Evolutionary conservation across 495 filamentous ascomycete species (phyloP).

Genomic region (Penicillium cosmopolitanum): DNA sequence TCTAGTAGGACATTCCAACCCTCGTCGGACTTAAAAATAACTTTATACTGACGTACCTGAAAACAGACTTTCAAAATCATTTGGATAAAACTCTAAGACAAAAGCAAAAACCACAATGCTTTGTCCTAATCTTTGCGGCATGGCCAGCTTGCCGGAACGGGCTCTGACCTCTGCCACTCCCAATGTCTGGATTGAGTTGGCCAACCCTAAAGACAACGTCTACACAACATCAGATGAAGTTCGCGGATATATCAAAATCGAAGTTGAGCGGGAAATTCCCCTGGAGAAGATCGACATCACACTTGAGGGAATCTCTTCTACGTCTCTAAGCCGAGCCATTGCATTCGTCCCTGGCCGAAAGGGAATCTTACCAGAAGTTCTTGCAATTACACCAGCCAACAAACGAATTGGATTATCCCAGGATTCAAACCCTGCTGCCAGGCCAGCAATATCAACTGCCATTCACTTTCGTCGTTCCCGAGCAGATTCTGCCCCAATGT

Average conservation of each 20-base stretch:
- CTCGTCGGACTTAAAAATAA: background rate
- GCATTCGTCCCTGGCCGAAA: conserved; percentile 29
- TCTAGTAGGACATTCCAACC: background rate
- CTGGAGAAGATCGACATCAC: conserved; percentile 74
- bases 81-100: background rate
- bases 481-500: conserved; percentile 53
- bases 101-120: conserved; percentile 1
- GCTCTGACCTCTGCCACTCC: conserved; percentile 4
- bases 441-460: conserved; percentile 66
- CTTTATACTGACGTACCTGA: background rate
- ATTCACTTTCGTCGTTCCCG: conserved; percentile 76
- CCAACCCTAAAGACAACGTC: conserved; percentile 4
- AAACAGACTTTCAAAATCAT: conserved; percentile 3
- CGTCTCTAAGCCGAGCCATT: conserved; percentile 8
- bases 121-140: conserved; percentile 4
- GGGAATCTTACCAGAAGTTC: conserved; percentile 56
- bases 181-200: conserved; percentile 6
- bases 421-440: conserved; percentile 58
- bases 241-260: conserved; percentile 54
- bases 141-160: background rate
- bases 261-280: conserved; percentile 57
- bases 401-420: conserved; percentile 59
- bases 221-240: conserved; percentile 55
- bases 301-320: conserved; percentile 56
- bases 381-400: conserved; percentile 74